Evolutionary conservation across 1,139 yeast genomes (phyloP).

Genomic region (Lodderomyces parapsilosis): DNA sequence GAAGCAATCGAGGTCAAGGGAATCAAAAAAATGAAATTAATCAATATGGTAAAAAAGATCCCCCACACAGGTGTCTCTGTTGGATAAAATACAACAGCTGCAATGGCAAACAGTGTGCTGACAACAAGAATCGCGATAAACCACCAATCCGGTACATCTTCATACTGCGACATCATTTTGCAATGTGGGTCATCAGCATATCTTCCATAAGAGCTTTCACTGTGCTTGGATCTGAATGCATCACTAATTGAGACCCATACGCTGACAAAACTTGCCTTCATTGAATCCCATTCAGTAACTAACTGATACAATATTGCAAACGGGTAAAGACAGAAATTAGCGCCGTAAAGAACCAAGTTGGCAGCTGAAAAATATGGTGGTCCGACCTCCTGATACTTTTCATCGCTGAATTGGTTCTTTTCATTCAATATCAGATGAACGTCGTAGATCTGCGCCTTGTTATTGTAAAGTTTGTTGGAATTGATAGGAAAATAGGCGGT

Average conservation of each 20-base stretch:
- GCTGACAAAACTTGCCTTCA: constrained; percentile 39
- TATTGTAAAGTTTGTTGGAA: constrained; percentile 36
- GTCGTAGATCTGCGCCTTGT: constrained; percentile 32
- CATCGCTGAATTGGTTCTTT: constrained; percentile 29
- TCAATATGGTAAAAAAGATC: constrained; percentile 32
- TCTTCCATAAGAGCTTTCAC: constrained; percentile 16
- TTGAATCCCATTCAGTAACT: constrained; percentile 44
- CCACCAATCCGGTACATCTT: constrained; percentile 46
- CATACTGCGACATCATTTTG: constrained; percentile 37
- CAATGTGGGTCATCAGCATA: constrained; percentile 38
- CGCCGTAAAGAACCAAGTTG: constrained; percentile 41
- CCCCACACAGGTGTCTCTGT: constrained; percentile 40
- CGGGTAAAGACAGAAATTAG: constrained; percentile 41
- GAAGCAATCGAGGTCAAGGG: constrained; percentile 38
- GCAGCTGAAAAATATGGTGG: constrained; percentile 48
- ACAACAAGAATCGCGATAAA: constrained; percentile 28
- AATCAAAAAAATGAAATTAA: constrained; percentile 35
- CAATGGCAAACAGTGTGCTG: constrained; percentile 32
- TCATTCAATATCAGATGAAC: constrained; percentile 34
- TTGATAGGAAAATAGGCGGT: constrained; percentile 41
- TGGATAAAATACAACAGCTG: constrained; percentile 32
- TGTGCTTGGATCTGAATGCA: constrained; percentile 18
- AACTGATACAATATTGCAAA: constrained; percentile 36
- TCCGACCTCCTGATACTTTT: constrained; percentile 32
- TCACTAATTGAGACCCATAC: constrained; percentile 34